Evolutionary conservation across 2,329 filamentous ascomycete genomes (phyloP), one percentile per base, ranked within the genome.

Genomic region (Hymenotorrendiella dingleyae): DNA sequence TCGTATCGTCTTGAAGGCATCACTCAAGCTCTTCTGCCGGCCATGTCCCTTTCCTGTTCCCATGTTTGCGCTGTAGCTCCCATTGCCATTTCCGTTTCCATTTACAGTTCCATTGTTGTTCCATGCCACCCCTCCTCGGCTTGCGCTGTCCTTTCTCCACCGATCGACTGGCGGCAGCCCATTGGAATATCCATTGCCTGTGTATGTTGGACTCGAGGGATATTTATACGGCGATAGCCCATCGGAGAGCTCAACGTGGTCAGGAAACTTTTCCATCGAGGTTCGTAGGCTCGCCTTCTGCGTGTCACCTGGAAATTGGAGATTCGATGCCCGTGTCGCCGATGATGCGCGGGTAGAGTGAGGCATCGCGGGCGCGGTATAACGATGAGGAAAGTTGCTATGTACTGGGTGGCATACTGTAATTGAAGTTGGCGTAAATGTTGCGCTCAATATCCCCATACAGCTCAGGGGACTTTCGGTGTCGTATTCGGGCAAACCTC

Each of bases 1-100:
- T 52, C 88, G 75, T 56, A 96, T 91, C 3, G 80, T 89, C 55
- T 78, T 80, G 52, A 96, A 77, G n/a, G 91, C 88, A 64, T 95
- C 88, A 57, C 80, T 82, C 54, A 96, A 76, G 65, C 89, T 95
- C 73, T 91, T 94, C 62, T 93, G 87, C 52, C 84, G 73, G 14
- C 69, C 70, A 59, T 90, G 86, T 54, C 79, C 68, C 32, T 60
- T 62, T 30, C 47, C 51, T n/a, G n/a, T n/a, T 39, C 54, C 57
- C 33, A 43, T 51, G 16, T 45, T 54, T 28, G 54, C 36, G n/a
- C n/a, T n/a, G n/a, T n/a, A n/a, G n/a, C n/a, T n/a, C n/a, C n/a
- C n/a, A n/a, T n/a, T n/a, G n/a, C n/a, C n/a, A n/a, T n/a, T n/a
- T n/a, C n/a, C n/a, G n/a, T n/a, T n/a, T n/a, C n/a, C n/a, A n/a